Percentiles rank a stretch among this genome's conserved stretches.
These are phyloP conservation scores for Aphanoascus verrucosus DNA, from an alignment of 2,329 filamentous ascomycete species.

Conservation along the genomic window DNA sequence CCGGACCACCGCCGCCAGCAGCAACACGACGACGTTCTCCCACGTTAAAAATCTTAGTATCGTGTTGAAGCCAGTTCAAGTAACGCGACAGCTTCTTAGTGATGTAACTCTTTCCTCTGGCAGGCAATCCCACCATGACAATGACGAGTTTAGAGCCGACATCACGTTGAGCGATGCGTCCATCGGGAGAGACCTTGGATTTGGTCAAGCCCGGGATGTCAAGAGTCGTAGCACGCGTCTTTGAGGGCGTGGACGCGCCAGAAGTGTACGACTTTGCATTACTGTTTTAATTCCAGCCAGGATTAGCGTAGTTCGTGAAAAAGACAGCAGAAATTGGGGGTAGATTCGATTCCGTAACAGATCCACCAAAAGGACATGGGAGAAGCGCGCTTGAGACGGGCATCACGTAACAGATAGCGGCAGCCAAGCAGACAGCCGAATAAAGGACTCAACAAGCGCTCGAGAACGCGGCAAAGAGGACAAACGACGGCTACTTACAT, in stretches of 20 bases:
- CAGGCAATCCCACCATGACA: constrained; percentile 94
- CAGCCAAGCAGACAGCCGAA: neutral
- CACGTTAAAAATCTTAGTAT: constrained; percentile 94
- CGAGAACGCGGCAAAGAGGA: neutral
- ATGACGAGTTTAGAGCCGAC: constrained; percentile 94
- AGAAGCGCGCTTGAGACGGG: no score
- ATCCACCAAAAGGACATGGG: no score
- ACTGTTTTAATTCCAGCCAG: constrained; percentile 5
- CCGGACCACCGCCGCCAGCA: constrained; percentile 37
- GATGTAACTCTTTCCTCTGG: constrained; percentile 94
- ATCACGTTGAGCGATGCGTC: constrained; percentile 84
- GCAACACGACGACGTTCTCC: constrained; percentile 78
- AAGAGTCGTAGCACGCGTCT: constrained; percentile 80
- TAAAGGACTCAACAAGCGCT: neutral
- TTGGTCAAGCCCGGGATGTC: constrained; percentile 95
- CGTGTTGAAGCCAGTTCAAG: constrained; percentile 93
- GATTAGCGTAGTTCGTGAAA: neutral
- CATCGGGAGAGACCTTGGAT: constrained; percentile 90
- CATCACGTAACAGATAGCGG: neutral
- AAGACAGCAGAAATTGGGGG: neutral
- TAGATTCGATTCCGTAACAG: no score
- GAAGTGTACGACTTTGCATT: constrained; percentile 49
- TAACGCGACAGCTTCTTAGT: constrained; percentile 96
- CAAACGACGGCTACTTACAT: constrained; percentile 39
- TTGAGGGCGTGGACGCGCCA: constrained; percentile 63